phyloP scores from a whole-genome alignment of 495 filamentous ascomycete species.

The Lentithecium fluviatile region DNA sequence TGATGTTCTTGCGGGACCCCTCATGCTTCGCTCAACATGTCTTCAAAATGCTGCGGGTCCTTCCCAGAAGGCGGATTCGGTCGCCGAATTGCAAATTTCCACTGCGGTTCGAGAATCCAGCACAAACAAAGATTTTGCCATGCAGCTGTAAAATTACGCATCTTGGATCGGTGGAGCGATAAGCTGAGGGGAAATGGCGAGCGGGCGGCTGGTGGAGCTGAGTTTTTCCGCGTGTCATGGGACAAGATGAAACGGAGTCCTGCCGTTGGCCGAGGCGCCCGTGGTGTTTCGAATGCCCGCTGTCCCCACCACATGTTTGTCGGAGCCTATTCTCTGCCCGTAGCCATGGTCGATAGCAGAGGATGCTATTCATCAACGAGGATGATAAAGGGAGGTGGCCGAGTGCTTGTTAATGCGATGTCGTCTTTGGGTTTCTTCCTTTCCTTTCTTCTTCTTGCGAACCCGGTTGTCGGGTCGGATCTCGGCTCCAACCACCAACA shows the following conservation, averaged over 20 bases:
- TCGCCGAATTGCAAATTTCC: neutral
- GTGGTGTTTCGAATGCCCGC: neutral
- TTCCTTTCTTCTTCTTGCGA: no score
- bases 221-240: conserved; percentile 15
- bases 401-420: no score
- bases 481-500: no score
- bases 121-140: neutral
- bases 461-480: no score
- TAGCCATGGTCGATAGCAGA: neutral
- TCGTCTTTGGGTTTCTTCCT: no score
- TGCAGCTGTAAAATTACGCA: neutral
- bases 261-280: neutral
- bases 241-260: conserved; percentile 2
- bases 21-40: neutral
- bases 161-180: neutral
- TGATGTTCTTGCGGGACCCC: neutral
- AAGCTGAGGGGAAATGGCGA: neutral
- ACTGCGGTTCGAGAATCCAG: neutral
- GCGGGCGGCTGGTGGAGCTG: neutral
- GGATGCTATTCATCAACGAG: neutral
- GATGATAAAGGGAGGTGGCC: no score
- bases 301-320: neutral
- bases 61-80: neutral
- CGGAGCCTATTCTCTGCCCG: neutral
- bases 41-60: neutral